Percentiles rank a stretch among this genome's conserved stretches.
Conservation (phyloP, 1,139 yeast species). For the Sugiyamaella neomexicana region DNA sequence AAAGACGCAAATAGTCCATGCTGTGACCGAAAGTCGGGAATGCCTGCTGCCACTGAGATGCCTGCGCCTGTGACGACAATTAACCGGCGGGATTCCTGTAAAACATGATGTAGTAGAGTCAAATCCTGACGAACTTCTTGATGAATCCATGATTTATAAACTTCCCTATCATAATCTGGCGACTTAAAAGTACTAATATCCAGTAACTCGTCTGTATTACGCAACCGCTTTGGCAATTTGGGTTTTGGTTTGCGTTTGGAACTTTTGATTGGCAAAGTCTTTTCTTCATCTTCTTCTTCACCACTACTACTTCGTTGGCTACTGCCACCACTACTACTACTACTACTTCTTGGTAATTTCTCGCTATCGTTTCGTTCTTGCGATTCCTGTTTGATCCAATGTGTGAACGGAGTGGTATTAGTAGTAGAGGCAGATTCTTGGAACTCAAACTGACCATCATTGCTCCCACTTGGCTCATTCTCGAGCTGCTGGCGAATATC, state of each 20-base stretch:
- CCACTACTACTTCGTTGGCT: neutral
- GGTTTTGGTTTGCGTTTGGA: conserved; percentile 29
- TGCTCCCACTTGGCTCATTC: no score
- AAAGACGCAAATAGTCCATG: conserved; percentile 72
- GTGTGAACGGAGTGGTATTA: no score
- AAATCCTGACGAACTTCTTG: conserved; percentile 30
- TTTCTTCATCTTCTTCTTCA: neutral
- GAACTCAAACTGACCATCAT: neutral
- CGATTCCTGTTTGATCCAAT: no score
- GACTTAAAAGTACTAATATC: conserved; percentile 21
- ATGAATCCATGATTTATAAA: conserved; percentile 21
- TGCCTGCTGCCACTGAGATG: conserved; percentile 84
- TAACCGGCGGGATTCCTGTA: conserved; percentile 39
- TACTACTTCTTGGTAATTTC: neutral
- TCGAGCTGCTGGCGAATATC: no score
- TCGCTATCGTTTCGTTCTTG: neutral
- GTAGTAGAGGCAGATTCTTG: neutral
- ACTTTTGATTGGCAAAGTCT: neutral
- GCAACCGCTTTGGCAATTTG: conserved; percentile 29
- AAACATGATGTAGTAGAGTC: conserved; percentile 35
- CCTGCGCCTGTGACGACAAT: conserved; percentile 78
- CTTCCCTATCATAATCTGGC: neutral
- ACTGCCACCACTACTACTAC: neutral
- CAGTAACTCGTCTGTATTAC: conserved; percentile 22
- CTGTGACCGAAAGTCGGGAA: conserved; percentile 83